Percentiles rank a stretch among this genome's conserved stretches.
These are phyloP conservation scores for Aeschynomene evenia DNA, from an alignment of 306 rosid genomes.

Conservation along the genomic window DNA sequence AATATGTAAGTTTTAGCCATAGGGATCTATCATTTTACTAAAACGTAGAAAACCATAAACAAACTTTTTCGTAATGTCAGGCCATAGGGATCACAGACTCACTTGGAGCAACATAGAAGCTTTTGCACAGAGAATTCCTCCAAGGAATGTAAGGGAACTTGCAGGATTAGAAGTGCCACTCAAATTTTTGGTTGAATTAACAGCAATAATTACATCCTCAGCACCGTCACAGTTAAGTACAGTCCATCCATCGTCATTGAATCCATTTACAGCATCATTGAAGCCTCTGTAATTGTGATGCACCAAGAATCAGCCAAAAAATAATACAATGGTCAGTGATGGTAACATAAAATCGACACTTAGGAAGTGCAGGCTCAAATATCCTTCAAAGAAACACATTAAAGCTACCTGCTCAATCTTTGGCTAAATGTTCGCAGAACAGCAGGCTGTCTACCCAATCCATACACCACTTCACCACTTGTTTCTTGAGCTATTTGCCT, in stretches of 20 bases:
- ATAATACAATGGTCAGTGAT: background rate
- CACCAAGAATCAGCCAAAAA: background rate
- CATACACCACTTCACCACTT: conserved; percentile 94
- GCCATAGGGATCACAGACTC: conserved; percentile 32
- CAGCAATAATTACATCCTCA: conserved; percentile 81
- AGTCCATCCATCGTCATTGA: conserved; percentile 95
- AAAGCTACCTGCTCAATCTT: conserved; percentile 75
- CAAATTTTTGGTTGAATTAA: conserved; percentile 77
- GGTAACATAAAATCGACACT: background rate
- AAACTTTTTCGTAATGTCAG: background rate
- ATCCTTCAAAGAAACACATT: background rate
- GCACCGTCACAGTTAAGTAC: conserved; percentile 78
- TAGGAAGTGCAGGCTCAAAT: background rate
- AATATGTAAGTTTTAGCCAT: background rate
- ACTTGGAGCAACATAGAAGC: conserved; percentile 99
- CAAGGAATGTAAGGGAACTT: conserved; percentile 68
- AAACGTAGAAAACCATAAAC: background rate
- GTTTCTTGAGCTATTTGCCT: conserved; percentile 97
- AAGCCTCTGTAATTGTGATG: conserved; percentile 66
- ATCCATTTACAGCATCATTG: conserved; percentile 96
- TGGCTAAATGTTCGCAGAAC: conserved; percentile 93
- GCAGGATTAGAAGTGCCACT: conserved; percentile 62
- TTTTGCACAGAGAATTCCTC: conserved; percentile 95
- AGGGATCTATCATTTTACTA: background rate
- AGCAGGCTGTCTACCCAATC: conserved; percentile 97